A percentile compares a stretch with the other conserved stretches of the same genome.
Conservation (phyloP, 2,329 filamentous ascomycete genomes). For the Aspergillus clavatus region DNA sequence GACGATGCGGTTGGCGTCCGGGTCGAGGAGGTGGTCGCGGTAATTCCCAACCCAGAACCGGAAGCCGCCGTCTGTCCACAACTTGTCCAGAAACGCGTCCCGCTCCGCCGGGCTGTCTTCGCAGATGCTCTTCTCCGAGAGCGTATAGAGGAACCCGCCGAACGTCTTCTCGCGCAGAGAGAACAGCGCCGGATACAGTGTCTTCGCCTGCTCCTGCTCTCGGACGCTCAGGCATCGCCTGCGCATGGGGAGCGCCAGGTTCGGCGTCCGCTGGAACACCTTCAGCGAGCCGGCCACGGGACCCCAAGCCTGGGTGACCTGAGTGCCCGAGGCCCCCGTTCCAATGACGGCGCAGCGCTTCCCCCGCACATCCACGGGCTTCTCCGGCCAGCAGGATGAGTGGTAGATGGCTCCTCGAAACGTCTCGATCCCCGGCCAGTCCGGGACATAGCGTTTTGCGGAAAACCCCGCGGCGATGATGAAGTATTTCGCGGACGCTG, state of each 20-base stretch:
- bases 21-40: conserved; percentile 47
- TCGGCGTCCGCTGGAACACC: conserved; percentile 64
- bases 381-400: conserved; percentile 52
- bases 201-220: conserved; percentile 48
- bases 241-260: conserved; percentile 60
- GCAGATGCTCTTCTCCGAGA: conserved; percentile 51
- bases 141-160: conserved; percentile 57
- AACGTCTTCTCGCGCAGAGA: conserved; percentile 50
- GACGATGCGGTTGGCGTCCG: conserved; percentile 49
- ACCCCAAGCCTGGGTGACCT: conserved; percentile 57
- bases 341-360: conserved; percentile 53
- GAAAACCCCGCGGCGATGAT: conserved; percentile 46
- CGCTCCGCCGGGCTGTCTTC: conserved; percentile 51
- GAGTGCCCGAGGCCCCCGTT: conserved; percentile 52
- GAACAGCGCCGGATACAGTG: conserved; percentile 50
- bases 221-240: conserved; percentile 45
- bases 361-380: conserved; percentile 42
- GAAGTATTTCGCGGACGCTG: conserved; percentile 42
- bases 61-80: conserved; percentile 53
- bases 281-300: conserved; percentile 49
- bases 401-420: conserved; percentile 54
- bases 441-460: conserved; percentile 42
- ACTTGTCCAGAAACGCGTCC: conserved; percentile 46
- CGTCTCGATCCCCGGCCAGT: conserved; percentile 31
- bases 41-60: conserved; percentile 52